Percentiles rank a stretch among this genome's conserved stretches.
Conservation (phyloP, 768 basidiomycete genomes). For the button mushroom (Agaricus bisporus) region DNA sequence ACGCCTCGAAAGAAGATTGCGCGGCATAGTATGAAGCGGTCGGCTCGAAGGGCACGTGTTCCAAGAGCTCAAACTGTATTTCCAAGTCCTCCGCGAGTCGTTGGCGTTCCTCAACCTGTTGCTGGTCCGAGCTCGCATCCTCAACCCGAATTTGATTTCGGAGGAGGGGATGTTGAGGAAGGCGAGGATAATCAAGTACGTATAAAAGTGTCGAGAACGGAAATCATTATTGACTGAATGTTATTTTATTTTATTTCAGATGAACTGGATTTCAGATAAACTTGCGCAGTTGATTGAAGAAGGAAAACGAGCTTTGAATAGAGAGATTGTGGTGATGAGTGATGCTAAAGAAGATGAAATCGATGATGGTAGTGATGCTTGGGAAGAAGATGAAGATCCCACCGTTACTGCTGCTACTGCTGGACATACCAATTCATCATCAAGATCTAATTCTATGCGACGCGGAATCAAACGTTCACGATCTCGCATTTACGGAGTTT, state of each 20-base stretch:
- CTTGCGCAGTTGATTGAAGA: slow-evolving; percentile 68
- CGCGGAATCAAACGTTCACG: slow-evolving; percentile 5
- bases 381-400: slow-evolving; percentile 59
- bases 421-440: neutral
- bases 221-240: neutral
- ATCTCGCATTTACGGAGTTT: neutral
- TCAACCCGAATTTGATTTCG: slow-evolving; percentile 39
- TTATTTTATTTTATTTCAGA: slow-evolving; percentile 30
- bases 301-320: slow-evolving; percentile 68
- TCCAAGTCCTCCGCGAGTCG: slow-evolving; percentile 9
- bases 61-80: neutral
- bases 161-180: slow-evolving; percentile 21
- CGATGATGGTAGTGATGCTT: slow-evolving; percentile 68
- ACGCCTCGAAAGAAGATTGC: slow-evolving; percentile 6
- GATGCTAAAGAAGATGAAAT: slow-evolving; percentile 70
- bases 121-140: slow-evolving; percentile 19
- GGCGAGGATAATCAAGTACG: slow-evolving; percentile 38
- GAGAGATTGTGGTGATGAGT: slow-evolving; percentile 76
- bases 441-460: neutral
- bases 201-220: neutral
- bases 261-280: slow-evolving; percentile 80
- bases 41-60: slow-evolving; percentile 9
- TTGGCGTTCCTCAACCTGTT: slow-evolving; percentile 9
- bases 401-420: slow-evolving; percentile 5
- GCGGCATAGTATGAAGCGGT: slow-evolving; percentile 5